Percentiles rank a stretch among this genome's conserved stretches.
Evolutionary conservation across 352 stramenopile genomes (phyloP).

Genomic region (Phytophthora ramorum): DNA sequence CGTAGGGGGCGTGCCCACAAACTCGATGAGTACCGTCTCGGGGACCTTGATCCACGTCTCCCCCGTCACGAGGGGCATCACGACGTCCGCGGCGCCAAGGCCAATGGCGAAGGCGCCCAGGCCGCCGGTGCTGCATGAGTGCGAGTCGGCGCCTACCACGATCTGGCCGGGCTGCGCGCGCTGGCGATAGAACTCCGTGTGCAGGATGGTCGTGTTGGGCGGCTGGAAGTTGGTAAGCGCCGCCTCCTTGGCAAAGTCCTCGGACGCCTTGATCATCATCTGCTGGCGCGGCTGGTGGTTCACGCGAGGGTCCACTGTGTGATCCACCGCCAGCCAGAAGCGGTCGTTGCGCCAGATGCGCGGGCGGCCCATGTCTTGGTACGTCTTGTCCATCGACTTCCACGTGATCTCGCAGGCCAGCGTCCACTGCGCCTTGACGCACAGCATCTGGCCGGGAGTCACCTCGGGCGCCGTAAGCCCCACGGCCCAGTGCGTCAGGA

Average conservation of each 20-base stretch:
- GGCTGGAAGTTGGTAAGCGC: slow-evolving; percentile 85
- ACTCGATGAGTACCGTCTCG: slow-evolving; percentile 87
- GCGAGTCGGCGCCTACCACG: slow-evolving; percentile 82
- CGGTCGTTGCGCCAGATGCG: slow-evolving; percentile 87
- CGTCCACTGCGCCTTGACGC: slow-evolving; percentile 86
- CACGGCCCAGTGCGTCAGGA: slow-evolving; percentile 78
- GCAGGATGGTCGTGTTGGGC: slow-evolving; percentile 87
- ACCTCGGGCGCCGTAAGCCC: slow-evolving; percentile 73
- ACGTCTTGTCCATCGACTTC: slow-evolving; percentile 92
- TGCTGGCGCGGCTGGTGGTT: slow-evolving; percentile 85
- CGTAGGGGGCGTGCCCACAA: slow-evolving; percentile 67
- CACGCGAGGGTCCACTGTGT: slow-evolving; percentile 85
- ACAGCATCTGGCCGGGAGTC: slow-evolving; percentile 78
- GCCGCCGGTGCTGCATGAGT: slow-evolving; percentile 80
- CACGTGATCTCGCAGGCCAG: slow-evolving; percentile 89
- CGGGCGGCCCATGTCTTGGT: slow-evolving; percentile 85
- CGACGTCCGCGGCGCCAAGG: slow-evolving; percentile 77
- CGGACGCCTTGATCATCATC: slow-evolving; percentile 90
- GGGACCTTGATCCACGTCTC: slow-evolving; percentile 91
- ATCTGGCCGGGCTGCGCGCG: slow-evolving; percentile 86
- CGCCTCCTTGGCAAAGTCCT: slow-evolving; percentile 84
- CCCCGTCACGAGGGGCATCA: slow-evolving; percentile 87
- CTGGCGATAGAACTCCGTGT: slow-evolving; percentile 90
- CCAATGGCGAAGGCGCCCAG: slow-evolving; percentile 84
- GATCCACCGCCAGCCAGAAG: slow-evolving; percentile 89